Evolutionary conservation across 2,329 filamentous ascomycete species (phyloP).

Genomic region (Cordyceps militaris): DNA sequence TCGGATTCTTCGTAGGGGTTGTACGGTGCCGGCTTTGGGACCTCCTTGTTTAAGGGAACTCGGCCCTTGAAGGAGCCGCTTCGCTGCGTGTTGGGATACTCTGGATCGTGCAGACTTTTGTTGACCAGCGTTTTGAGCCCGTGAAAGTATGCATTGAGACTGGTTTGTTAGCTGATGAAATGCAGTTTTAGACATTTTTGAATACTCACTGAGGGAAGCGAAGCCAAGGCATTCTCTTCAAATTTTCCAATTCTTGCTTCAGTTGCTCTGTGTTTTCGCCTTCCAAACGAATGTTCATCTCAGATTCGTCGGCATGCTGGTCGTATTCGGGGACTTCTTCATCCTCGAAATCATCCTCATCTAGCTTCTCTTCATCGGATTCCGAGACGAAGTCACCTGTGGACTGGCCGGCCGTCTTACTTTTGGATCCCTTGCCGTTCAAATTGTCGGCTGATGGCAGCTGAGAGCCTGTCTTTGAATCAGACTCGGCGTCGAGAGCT

Average conservation of each 20-base stretch:
- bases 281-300: conserved; percentile 13
- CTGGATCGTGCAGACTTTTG: conserved; percentile 56
- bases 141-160: conserved; percentile 73
- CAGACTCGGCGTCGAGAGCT: neutral
- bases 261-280: conserved; percentile 24
- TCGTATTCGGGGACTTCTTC: conserved; percentile 15
- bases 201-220: conserved; percentile 31
- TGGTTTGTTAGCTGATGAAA: conserved; percentile 26
- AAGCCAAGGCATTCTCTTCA: conserved; percentile 33
- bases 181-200: neutral
- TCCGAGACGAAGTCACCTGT: neutral
- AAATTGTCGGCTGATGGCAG: neutral
- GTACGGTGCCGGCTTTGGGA: conserved; percentile 48
- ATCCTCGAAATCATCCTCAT: conserved; percentile 12
- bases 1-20: conserved; percentile 60
- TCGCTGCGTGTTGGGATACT: conserved; percentile 54
- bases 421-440: neutral
- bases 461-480: neutral
- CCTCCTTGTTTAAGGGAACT: conserved; percentile 13
- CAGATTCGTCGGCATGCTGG: conserved; percentile 9
- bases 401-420: neutral
- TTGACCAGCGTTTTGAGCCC: conserved; percentile 66
- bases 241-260: conserved; percentile 24
- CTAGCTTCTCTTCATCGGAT: conserved; percentile 3
- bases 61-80: neutral